Percentiles rank a stretch among this genome's conserved stretches.
Evolutionary conservation across 257 asterid genomes (phyloP).

Genomic region (Solanum peruvianum): DNA sequence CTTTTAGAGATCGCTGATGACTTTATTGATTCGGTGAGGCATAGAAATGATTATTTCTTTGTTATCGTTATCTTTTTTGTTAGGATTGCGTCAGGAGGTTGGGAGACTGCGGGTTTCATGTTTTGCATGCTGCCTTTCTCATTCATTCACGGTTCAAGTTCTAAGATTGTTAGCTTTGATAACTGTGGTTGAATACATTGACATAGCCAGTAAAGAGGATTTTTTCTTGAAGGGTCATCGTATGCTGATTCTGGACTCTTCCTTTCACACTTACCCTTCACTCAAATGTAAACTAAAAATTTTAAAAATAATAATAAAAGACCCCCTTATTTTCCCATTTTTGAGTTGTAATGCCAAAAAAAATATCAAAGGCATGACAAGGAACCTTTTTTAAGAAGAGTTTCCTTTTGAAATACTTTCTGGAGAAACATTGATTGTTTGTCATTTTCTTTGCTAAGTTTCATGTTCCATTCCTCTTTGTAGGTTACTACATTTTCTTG

Average conservation of each 20-base stretch:
- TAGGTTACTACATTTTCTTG: constrained; percentile 84
- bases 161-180: not conserved
- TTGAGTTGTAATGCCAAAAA: not conserved
- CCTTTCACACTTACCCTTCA: not conserved
- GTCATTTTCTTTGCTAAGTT: not conserved
- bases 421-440: not conserved
- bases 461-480: not conserved
- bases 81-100: not conserved
- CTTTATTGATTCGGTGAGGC: constrained; percentile 75
- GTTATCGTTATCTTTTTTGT: not conserved
- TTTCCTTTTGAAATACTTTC: not conserved
- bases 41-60: not conserved
- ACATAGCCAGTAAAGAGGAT: not conserved
- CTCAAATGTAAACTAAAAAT: not conserved
- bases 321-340: not conserved
- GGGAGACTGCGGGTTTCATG: not conserved
- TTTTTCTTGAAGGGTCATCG: not conserved
- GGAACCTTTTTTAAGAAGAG: not conserved
- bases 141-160: not conserved
- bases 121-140: not conserved
- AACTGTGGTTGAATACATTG: not conserved
- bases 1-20: constrained; percentile 73
- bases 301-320: not conserved
- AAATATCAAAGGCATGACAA: not conserved
- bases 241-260: not conserved